Percentiles rank a stretch among this genome's conserved stretches.
phyloP scores from a whole-genome alignment of 441 rosid species.

The Mallotus japonicus region DNA sequence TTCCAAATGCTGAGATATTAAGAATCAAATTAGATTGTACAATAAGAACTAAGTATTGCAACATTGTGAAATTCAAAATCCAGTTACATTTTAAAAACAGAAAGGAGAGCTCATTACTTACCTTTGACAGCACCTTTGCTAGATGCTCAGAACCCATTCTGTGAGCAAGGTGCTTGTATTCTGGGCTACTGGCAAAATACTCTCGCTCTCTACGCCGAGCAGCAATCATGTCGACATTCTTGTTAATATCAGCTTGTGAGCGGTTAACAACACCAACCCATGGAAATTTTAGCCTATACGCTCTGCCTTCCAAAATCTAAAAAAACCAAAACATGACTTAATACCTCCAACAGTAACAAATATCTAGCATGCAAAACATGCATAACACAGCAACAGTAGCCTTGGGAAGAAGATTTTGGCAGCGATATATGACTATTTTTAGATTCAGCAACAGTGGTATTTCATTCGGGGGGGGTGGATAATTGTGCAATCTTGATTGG shows the following conservation, averaged over 20 bases:
- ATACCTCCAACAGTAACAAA: conserved; percentile 10
- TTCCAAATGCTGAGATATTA: conserved; percentile 81
- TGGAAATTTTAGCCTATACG: conserved; percentile 81
- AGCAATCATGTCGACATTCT: conserved; percentile 96
- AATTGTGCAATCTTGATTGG: background rate
- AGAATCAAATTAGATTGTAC: conserved; percentile 16
- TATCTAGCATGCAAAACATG: background rate
- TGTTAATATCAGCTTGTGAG: conserved; percentile 96
- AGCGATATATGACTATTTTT: background rate
- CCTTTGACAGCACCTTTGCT: conserved; percentile 93
- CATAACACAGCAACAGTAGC: background rate
- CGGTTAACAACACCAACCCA: conserved; percentile 99
- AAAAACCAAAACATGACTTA: conserved; percentile 26
- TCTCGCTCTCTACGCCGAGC: conserved; percentile 93
- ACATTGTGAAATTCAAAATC: background rate
- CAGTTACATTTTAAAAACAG: background rate
- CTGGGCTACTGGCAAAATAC: conserved; percentile 75
- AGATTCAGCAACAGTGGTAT: background rate
- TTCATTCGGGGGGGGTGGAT: background rate
- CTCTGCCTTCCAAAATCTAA: conserved; percentile 89
- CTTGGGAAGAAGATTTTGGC: background rate
- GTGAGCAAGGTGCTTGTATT: conserved; percentile 88
- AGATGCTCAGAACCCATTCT: conserved; percentile 99
- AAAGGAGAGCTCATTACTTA: conserved; percentile 12
- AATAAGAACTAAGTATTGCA: background rate